phyloP scores from a whole-genome alignment of 495 filamentous ascomycete species.

The Viridothelium virens region DNA sequence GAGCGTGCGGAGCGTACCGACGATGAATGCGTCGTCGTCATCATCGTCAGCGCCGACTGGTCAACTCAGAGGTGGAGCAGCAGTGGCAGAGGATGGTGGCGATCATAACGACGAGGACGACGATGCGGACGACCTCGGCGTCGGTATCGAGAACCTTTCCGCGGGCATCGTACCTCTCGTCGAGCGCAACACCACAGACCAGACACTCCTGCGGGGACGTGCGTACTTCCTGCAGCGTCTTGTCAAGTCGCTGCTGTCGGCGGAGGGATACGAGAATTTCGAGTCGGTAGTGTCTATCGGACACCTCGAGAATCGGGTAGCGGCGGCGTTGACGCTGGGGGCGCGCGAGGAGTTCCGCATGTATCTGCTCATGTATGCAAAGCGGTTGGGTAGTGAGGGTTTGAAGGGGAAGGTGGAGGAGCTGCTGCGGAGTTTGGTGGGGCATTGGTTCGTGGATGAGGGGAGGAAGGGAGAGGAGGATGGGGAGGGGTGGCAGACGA shows the following conservation, averaged over 20 bases:
- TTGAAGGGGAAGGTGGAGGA: conserved; percentile 84
- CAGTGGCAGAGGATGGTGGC: not conserved
- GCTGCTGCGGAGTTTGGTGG: conserved; percentile 68
- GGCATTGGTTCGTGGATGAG: conserved; percentile 55
- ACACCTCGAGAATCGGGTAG: conserved; percentile 90
- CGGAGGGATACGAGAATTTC: conserved; percentile 86
- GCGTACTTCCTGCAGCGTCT: conserved; percentile 83
- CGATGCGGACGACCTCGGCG: conserved; percentile 28
- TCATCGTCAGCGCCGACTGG: not conserved
- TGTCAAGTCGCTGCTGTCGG: conserved; percentile 72
- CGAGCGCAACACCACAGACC: conserved; percentile 88
- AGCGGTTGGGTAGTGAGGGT: conserved; percentile 85
- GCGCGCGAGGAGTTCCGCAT: conserved; percentile 84
- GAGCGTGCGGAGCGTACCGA: conserved; percentile 4
- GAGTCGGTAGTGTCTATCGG: conserved; percentile 87
- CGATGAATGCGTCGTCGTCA: not conserved
- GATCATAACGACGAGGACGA: not conserved
- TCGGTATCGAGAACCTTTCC: conserved; percentile 59
- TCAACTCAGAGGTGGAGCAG: not conserved
- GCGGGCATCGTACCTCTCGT: conserved; percentile 87
- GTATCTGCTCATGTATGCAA: conserved; percentile 93
- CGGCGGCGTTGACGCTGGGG: conserved; percentile 76
- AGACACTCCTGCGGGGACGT: conserved; percentile 82
- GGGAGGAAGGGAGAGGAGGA: conserved; percentile 29
- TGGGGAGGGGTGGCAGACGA: conserved; percentile 49